These are phyloP conservation scores for Leccinum longicurvipes DNA, from an alignment of 768 basidiomycete species.

Conservation along the genomic window DNA sequence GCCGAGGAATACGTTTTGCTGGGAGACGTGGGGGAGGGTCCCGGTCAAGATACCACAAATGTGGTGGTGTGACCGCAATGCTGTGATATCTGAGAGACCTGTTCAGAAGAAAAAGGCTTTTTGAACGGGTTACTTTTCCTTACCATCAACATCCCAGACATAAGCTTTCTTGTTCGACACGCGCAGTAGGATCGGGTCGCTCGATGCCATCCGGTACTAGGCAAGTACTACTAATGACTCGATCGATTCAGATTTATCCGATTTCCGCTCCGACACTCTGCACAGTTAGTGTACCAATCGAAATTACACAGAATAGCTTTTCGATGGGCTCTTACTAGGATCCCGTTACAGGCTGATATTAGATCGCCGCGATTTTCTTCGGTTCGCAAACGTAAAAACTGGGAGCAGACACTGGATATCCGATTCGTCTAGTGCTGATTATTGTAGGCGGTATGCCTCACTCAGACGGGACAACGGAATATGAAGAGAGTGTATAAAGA, in stretches of 20 bases:
- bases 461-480: too few species aligned
- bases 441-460: too few species aligned
- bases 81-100: constrained; percentile 63
- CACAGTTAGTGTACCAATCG: too few species aligned
- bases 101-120: background rate
- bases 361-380: too few species aligned
- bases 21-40: constrained; percentile 90
- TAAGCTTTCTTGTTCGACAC: constrained; percentile 78
- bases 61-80: constrained; percentile 72
- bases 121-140: constrained; percentile 5
- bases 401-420: too few species aligned
- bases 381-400: too few species aligned
- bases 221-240: background rate
- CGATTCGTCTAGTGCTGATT: too few species aligned
- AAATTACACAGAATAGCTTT: too few species aligned
- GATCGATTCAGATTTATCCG: constrained; percentile 5
- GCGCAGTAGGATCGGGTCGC: constrained; percentile 51
- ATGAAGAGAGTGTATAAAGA: too few species aligned
- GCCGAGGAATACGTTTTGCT: constrained; percentile 96
- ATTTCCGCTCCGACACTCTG: constrained; percentile 22
- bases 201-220: constrained; percentile 8
- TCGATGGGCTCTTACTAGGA: too few species aligned
- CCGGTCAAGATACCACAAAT: constrained; percentile 86
- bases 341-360: too few species aligned
- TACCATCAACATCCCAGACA: constrained; percentile 88